Conservation (phyloP, 768 basidiomycete genomes). For the Lanmaoa pseudosensibilis region DNA sequence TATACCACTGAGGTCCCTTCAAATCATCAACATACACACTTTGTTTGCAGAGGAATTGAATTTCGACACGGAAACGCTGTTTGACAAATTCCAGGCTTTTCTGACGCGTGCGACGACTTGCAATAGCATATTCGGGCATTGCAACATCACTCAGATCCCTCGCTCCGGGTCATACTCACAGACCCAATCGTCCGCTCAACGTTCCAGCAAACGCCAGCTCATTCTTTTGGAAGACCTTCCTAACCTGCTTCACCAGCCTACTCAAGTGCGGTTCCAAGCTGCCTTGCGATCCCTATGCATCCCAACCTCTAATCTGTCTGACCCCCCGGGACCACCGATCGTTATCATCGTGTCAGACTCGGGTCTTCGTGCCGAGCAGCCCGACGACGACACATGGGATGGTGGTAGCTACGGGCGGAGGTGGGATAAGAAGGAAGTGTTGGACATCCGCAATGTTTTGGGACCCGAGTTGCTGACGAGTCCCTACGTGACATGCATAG, state of each 20-base stretch:
- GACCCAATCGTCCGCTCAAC: neutral
- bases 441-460: constrained; percentile 71
- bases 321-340: constrained; percentile 51
- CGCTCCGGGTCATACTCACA: constrained; percentile 4
- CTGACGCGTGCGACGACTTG: constrained; percentile 68
- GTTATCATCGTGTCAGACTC: constrained; percentile 84
- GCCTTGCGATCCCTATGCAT: constrained; percentile 56
- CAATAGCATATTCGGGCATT: constrained; percentile 45
- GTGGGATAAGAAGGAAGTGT: constrained; percentile 52
- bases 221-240: constrained; percentile 90
- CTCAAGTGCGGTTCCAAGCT: constrained; percentile 71
- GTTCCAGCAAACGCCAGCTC: constrained; percentile 46
- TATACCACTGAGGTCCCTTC: no score
- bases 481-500: constrained; percentile 76
- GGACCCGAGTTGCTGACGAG: constrained; percentile 67
- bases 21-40: neutral
- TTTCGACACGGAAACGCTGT: constrained; percentile 33
- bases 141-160: constrained; percentile 9
- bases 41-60: constrained; percentile 15
- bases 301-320: constrained; percentile 24
- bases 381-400: constrained; percentile 50
- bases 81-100: constrained; percentile 75
- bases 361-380: constrained; percentile 68
- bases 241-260: constrained; percentile 76
- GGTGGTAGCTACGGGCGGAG: constrained; percentile 40